phyloP scores from a whole-genome alignment of 495 filamentous ascomycete genomes.

The Aspergillus heteromorphus region DNA sequence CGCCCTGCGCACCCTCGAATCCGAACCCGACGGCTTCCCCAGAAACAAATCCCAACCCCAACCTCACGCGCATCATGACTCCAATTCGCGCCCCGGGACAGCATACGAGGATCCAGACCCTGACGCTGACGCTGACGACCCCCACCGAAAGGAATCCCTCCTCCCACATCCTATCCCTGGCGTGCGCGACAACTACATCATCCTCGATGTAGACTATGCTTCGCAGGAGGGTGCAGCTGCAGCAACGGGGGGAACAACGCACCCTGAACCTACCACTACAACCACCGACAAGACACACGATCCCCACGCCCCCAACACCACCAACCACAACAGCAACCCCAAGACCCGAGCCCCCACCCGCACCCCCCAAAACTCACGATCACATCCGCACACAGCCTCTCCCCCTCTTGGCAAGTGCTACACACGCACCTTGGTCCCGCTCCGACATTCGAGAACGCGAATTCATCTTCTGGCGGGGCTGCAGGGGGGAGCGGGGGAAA shows the following conservation, averaged over 20 bases:
- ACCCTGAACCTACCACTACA: neutral
- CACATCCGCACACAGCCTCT: constrained; percentile 44
- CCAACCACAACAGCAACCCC: constrained; percentile 19
- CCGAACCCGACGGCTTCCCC: constrained; percentile 22
- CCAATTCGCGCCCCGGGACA: neutral
- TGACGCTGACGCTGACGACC: constrained; percentile 12
- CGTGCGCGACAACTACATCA: constrained; percentile 38
- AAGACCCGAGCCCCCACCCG: constrained; percentile 6
- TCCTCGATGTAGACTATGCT: constrained; percentile 38
- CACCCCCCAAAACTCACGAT: constrained; percentile 41
- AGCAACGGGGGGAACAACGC: neutral
- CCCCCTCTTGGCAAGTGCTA: constrained; percentile 49
- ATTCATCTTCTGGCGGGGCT: constrained; percentile 21
- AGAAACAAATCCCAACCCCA: constrained; percentile 6
- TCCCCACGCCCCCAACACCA: constrained; percentile 10
- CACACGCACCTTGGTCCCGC: constrained; percentile 45
- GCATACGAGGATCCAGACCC: no score
- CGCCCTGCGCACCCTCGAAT: constrained; percentile 37
- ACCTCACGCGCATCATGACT: constrained; percentile 12
- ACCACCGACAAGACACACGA: neutral
- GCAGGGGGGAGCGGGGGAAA: neutral
- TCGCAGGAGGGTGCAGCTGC: neutral
- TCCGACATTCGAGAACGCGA: constrained; percentile 54
- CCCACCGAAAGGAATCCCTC: constrained; percentile 19
- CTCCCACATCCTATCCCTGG: constrained; percentile 38